phyloP scores from a whole-genome alignment of 179 eudicot genomes.

The Actinidia arguta region DNA sequence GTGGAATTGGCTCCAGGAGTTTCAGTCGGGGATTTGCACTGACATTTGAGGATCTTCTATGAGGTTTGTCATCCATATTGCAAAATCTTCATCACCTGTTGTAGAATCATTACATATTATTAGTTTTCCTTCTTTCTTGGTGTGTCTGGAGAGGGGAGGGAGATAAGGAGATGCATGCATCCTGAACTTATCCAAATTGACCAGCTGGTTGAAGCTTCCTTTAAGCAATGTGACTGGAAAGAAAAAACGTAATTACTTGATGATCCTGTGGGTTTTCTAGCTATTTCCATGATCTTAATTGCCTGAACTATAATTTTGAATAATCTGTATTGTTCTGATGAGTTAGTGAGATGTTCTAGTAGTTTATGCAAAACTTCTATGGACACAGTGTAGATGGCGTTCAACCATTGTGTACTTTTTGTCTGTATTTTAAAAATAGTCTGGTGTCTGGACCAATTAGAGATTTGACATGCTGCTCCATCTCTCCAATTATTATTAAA shows the following conservation, averaged over 20 bases:
- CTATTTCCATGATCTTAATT: not conserved
- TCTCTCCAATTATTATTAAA: not conserved
- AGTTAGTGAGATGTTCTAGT: not conserved
- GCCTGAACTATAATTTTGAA: not conserved
- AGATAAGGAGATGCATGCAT: not conserved
- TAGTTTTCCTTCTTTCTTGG: not conserved
- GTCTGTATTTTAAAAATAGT: not conserved
- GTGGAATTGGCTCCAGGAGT: conserved; percentile 88
- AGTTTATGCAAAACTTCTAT: not conserved
- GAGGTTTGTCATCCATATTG: conserved; percentile 52
- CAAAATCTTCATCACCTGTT: not conserved
- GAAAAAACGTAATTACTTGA: not conserved
- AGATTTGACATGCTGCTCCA: not conserved
- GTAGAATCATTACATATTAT: not conserved
- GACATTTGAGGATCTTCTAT: conserved; percentile 54
- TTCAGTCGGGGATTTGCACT: conserved; percentile 65
- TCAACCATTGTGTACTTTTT: not conserved
- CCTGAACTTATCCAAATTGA: not conserved
- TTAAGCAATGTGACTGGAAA: not conserved
- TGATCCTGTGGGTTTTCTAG: not conserved
- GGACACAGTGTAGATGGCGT: not conserved
- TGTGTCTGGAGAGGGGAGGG: not conserved
- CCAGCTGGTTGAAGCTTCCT: not conserved
- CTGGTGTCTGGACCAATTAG: not conserved
- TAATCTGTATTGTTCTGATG: not conserved